Evolutionary conservation across 176 grass and related monocot genomes (phyloP).

Genomic region (Stipa capillata): DNA sequence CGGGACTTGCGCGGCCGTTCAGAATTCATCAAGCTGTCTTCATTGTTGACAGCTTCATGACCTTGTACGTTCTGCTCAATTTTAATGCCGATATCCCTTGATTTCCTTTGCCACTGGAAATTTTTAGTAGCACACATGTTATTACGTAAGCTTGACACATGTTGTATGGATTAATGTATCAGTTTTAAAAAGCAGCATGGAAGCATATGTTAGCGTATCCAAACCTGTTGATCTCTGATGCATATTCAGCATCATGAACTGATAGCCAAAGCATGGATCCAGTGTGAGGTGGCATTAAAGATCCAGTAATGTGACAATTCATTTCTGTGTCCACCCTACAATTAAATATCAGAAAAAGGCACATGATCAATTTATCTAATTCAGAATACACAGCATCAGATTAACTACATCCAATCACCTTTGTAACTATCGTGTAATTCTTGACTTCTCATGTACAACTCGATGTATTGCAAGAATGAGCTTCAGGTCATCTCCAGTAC

Average conservation of each 20-base stretch:
- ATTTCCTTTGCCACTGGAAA: conserved; percentile 17
- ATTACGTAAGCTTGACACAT: conserved; percentile 6
- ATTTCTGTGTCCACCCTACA: conserved; percentile 77
- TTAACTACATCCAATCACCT: background rate
- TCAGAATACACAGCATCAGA: background rate
- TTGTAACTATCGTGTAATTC: background rate
- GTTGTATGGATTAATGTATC: background rate
- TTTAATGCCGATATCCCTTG: conserved; percentile 2
- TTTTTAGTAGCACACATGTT: conserved; percentile 17
- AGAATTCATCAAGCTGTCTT: background rate
- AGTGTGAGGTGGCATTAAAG: conserved; percentile 58
- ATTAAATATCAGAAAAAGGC: conserved; percentile 20
- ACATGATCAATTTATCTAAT: background rate
- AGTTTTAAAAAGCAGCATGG: background rate
- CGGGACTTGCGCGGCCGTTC: conserved; percentile 27
- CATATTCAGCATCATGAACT: conserved; percentile 41
- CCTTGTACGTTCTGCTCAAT: conserved; percentile 15
- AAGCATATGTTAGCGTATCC: conserved; percentile 1
- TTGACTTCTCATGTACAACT: conserved; percentile 1
- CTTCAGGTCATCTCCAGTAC: background rate
- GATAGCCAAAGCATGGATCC: conserved; percentile 71
- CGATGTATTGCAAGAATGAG: background rate
- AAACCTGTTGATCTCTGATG: conserved; percentile 41
- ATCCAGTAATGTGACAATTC: conserved; percentile 85
- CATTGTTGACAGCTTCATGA: background rate